A percentile compares a stretch with the other conserved stretches of the same genome.
phyloP scores from a whole-genome alignment of 2,329 filamentous ascomycete genomes.

The Ophiostoma australiae region DNA sequence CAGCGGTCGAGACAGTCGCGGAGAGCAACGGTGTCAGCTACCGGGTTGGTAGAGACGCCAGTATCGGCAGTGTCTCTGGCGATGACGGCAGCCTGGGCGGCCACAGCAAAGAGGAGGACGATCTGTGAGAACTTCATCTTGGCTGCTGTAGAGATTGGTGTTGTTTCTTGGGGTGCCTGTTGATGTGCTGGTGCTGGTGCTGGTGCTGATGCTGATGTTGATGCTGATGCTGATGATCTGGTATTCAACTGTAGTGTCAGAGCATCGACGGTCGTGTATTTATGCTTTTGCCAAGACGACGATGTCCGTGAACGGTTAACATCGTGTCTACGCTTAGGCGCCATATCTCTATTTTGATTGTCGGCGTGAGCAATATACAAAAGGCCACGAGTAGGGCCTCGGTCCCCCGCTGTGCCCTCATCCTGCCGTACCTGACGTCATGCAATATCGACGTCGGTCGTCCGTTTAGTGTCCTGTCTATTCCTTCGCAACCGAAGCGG shows the following conservation, averaged over 20 bases:
- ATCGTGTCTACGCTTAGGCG: neutral
- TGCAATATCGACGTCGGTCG: neutral
- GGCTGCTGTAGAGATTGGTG: neutral
- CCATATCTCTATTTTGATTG: neutral
- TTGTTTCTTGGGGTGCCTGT: neutral
- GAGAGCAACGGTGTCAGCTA: neutral
- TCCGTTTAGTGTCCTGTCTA: neutral
- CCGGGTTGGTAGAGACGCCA: neutral
- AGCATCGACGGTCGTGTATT: neutral
- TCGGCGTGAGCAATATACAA: neutral
- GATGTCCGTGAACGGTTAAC: neutral
- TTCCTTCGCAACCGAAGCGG: neutral
- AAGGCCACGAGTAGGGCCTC: neutral
- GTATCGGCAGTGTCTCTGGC: neutral
- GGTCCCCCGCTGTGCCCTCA: neutral
- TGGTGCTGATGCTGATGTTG: neutral
- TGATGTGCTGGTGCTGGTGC: too few relatives aligned
- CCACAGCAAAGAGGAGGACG: neutral
- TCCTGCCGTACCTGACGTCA: neutral
- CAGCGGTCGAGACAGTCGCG: neutral
- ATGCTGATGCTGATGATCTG: neutral
- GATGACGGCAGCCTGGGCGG: neutral
- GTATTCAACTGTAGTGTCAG: neutral
- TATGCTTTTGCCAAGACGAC: neutral
- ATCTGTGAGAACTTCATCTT: neutral